Evolutionary conservation across 2,329 filamentous ascomycete genomes (phyloP), one percentile per base, ranked within the genome.

Genomic region (Cryphonectria nitschkei): DNA sequence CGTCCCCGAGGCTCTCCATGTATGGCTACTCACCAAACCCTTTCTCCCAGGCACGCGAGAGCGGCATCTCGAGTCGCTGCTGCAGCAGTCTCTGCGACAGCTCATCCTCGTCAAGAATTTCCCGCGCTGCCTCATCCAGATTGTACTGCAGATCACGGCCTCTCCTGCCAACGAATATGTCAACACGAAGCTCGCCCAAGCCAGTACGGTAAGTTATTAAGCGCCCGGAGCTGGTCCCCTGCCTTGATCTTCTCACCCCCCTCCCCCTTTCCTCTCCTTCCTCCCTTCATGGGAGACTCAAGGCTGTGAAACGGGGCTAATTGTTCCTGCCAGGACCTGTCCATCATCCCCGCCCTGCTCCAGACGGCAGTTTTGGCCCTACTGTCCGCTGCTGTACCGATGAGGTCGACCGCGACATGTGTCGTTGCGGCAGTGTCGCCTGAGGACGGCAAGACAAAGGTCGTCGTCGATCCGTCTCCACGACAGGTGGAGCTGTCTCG

Each of bases 361-460:
- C 94, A 98, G 80, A 91, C 94, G 1, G 87, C 93, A 6, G 84
- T 95, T 52, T 83, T 96, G 54, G 90, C 93, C 32, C 87, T 98
- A 22, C 84, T 98, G 50, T 94, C 94, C 60, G 94, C 93, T 37
- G 91, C 92, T 1, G 87, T 98, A 46, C 94, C 95, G 16, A 86
- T 98, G 77, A 90, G 90, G 61, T 89, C 90, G 73, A 92, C 92
- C 16, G 87, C 91, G 60, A 90, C 89, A 26, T 87, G 88, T 0
- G 81, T 92, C 29, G 81, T 94, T 72, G 90, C 90, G 32, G 84
- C 94, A 43, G 79, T 84, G 29, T 76, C 80, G 62, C 77, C 83
- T 72, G 78, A 81, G 69, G 78, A 80, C 41, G 77, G 77, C 29
- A 56, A 70, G 41, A 81, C 80, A 65, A 79, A 80, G 64, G 81